Base-by-base conservation (phyloP, 768 basidiomycete genomes). In the Lanmaoa rubissima region DNA sequence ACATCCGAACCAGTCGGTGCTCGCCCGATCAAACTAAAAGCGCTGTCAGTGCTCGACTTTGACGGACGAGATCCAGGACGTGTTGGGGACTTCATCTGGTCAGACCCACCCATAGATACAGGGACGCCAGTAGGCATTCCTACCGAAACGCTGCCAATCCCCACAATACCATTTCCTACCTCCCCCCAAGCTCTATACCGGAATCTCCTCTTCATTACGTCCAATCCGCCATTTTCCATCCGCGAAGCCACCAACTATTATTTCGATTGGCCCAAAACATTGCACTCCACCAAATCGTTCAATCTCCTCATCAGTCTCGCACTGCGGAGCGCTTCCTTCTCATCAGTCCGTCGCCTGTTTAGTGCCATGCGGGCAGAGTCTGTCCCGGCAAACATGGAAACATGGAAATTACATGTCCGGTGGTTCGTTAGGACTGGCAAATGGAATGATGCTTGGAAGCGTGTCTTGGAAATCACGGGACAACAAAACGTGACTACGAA, bases 361-460 rank as follows among this genome's bases (percentile, higher is more conserved):
- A 45, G 53, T 11, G 68, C 69, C 40, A 87, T 89, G 82, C 69
- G 70, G 21, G 59, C 63, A 28, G 77, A 76, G 31, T 63, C 69
- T 7, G 62, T 87, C 4, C 65, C 62, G 4, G 71, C 67, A 35
- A 78, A 86, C 66, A 54, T 78, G 47, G 81, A 85, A 62, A 87
- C 88, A 1, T 74, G 76, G 68, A 80, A 80, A 69, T 69, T 89
- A 39, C 74, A 76, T 54, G 77, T 81, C 58, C 80, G 88, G 19
- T 81, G 78, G 74, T 69, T 86, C 50, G 74, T 89, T 44, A 75
- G 78, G 45, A 74, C 75, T 4, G 86, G 82, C 9, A 69, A 66
- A 42, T 89, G 87, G 86, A 67, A 77, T 12, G 68, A 75, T 24
- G 88, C 86, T 21, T 88, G 85, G 84, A 61, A 62, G 14, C 73